Percentiles rank a stretch among this genome's conserved stretches.
phyloP scores from a whole-genome alignment of 306 rosid genomes.

The Albizia julibrissin region DNA sequence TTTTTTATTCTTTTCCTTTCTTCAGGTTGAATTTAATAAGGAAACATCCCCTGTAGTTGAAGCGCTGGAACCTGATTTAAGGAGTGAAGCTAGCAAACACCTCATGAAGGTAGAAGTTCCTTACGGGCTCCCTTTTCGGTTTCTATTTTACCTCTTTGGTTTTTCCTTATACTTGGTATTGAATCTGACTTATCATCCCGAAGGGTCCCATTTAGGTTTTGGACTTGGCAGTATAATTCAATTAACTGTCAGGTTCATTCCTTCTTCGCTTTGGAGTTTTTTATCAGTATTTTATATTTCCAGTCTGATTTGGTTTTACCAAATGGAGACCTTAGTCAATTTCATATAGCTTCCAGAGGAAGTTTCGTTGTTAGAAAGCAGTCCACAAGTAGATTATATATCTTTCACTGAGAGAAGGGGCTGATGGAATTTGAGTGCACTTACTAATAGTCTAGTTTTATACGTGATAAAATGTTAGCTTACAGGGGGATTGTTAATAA shows the following conservation, averaged over 20 bases:
- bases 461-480: not conserved
- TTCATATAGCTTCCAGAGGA: not conserved
- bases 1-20: not conserved
- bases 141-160: not conserved
- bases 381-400: not conserved
- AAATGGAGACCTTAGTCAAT: not conserved
- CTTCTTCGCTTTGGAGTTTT: not conserved
- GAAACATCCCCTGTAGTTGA: conserved; percentile 12
- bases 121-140: not conserved
- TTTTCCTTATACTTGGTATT: not conserved
- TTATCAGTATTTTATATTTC: not conserved
- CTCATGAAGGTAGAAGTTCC: conserved; percentile 5
- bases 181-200: not conserved
- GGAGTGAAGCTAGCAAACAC: conserved; percentile 1
- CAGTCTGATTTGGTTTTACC: not conserved
- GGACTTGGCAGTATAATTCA: not conserved
- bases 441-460: not conserved
- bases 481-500: not conserved
- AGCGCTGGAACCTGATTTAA: conserved; percentile 10
- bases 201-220: not conserved
- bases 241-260: not conserved
- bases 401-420: not conserved
- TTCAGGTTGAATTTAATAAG: conserved; percentile 36
- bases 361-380: not conserved
- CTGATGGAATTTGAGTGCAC: not conserved